Conservation (phyloP, 2,329 filamentous ascomycete genomes). For the Rasamsonia emersonii region DNA sequence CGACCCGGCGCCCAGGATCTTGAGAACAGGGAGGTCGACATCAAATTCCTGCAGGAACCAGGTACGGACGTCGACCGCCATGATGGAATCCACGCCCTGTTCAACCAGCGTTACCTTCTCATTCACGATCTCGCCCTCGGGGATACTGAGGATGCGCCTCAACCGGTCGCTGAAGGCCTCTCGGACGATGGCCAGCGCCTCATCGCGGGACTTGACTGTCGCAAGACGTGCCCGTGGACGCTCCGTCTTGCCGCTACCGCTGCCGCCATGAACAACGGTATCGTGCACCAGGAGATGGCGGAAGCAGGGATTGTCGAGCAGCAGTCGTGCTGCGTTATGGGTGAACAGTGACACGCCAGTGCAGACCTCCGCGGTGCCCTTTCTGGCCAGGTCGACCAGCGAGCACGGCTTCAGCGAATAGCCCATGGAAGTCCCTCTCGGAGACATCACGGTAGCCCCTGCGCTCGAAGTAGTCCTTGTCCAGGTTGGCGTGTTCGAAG, state of each 20-base stretch:
- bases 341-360: conserved; percentile 11
- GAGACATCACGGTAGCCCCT: conserved; percentile 28
- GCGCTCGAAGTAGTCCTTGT: neutral
- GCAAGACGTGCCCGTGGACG: neutral
- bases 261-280: neutral
- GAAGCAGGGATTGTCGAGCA: conserved; percentile 3
- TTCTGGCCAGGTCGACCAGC: conserved; percentile 29
- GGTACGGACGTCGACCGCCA: conserved; percentile 34
- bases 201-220: neutral
- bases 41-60: conserved; percentile 43
- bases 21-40: conserved; percentile 40
- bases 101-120: conserved; percentile 10
- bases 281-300: neutral
- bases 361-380: conserved; percentile 9
- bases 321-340: conserved; percentile 3
- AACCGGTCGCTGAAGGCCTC: no score
- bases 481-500: conserved; percentile 6
- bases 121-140: neutral
- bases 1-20: conserved; percentile 32
- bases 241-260: neutral
- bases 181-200: neutral
- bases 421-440: conserved; percentile 44
- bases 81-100: conserved; percentile 31
- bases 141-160: no score
- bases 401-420: conserved; percentile 45